These are phyloP conservation scores for Carallia pectinifolia DNA, from an alignment of 345 rosid genomes.

Conservation along the genomic window DNA sequence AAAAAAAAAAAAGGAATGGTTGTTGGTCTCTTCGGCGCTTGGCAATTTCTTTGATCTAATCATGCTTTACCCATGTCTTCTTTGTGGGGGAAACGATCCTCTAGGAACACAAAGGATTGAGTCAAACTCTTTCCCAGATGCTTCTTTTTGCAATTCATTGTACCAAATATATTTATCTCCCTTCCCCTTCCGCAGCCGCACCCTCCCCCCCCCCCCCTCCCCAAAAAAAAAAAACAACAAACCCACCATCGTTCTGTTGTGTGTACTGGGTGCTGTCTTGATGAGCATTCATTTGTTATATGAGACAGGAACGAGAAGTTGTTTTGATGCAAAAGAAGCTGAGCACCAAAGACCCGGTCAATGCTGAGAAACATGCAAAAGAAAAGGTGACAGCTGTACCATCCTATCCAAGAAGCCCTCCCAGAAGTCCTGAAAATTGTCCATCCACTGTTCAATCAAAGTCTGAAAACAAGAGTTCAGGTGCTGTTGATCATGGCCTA, in stretches of 20 bases:
- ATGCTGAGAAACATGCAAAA: constrained; percentile 53
- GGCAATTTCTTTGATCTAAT: no score
- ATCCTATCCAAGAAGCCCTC: constrained; percentile 56
- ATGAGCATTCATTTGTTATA: constrained; percentile 5
- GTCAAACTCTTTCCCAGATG: no score
- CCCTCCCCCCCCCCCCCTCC: neutral
- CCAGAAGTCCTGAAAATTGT: constrained; percentile 28
- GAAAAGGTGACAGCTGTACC: constrained; percentile 52
- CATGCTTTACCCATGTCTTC: no score
- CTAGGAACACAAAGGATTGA: no score
- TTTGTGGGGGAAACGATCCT: no score
- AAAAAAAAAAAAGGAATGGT: no score
- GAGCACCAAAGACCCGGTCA: constrained; percentile 33
- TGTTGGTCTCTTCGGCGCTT: no score
- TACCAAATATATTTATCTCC: no score
- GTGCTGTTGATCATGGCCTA: constrained; percentile 31
- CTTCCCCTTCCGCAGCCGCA: neutral
- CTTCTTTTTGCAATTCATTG: no score
- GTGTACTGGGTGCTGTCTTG: neutral
- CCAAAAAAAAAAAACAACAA: no score
- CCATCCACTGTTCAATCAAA: constrained; percentile 39
- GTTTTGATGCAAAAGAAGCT: constrained; percentile 36
- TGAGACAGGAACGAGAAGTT: constrained; percentile 39
- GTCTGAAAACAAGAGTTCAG: constrained; percentile 42
- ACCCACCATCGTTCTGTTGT: neutral